Base-by-base conservation (phyloP, 176 grass and related monocot species). In the Thalia dealbata region DNA sequence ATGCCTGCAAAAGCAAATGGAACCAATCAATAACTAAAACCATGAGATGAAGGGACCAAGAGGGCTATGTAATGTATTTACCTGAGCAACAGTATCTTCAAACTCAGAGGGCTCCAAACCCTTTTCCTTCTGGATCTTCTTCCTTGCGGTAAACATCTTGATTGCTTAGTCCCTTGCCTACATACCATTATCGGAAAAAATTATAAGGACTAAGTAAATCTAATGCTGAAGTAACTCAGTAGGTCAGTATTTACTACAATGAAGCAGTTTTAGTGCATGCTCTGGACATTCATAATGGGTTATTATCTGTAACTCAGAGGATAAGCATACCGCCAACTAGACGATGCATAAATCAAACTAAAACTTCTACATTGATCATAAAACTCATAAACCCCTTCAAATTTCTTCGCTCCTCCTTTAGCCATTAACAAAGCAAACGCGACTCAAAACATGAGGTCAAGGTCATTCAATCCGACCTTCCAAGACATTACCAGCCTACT, bases 41-140 rank as follows among this genome's bases (percentile, higher is more conserved):
- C 0, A 24, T 55, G 11, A 7, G 26, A 6, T 1, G 0, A 19
- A 52, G 0, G 0, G 26, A n/a, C 24, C 55, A 6, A 16, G 32
- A 6, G 28, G 28, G 74, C 59, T 71, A 45, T 3, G 42, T n/a
- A 7, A 38, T 19, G 38, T 67, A 29, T 21, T n/a, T 67, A 96
- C 92, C 92, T 96, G 92, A 29, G 92, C 89, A 38, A 96, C 92
- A 46, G 92, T 78, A 18, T 96, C 92, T 82, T 96, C 92, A 70
- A 96, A 84, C 80, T 96, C 92, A 18, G 84, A 78, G 14, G 92
- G 89, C 76, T 92, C 92, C 3, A 96, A 73, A 78, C 82, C 92
- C 84, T 96, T 96, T 14, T 96, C 92, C 92, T 96, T 96, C 75
- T 85, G 92, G 78, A 96, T 96, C 86, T 96, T 96, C 86, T 75